Conservation (phyloP, 202 grass and related monocot species). For the Dendrocalamus latiflorus region DNA sequence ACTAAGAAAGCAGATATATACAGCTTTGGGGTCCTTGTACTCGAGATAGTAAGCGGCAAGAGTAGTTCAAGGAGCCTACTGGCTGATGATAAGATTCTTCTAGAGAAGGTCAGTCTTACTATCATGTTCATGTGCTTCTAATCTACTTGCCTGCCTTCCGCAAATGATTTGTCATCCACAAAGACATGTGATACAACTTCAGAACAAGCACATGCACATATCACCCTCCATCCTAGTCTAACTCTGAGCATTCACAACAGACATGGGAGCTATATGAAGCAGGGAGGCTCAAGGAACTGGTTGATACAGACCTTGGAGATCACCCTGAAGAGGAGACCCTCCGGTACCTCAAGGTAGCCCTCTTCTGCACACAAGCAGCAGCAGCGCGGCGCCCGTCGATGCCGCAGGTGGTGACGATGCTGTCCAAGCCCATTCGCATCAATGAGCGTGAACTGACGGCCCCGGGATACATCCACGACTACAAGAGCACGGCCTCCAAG, state of each 20-base stretch:
- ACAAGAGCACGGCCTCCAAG: constrained; percentile 5
- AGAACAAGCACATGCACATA: neutral
- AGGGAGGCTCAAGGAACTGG: constrained; percentile 58
- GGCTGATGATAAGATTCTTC: constrained; percentile 58
- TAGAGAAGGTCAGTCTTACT: constrained; percentile 62
- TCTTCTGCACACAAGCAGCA: constrained; percentile 89
- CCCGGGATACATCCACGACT: no score
- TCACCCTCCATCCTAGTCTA: neutral
- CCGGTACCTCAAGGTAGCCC: constrained; percentile 9
- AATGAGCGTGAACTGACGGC: no score
- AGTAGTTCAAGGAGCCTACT: constrained; percentile 66
- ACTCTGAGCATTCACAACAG: constrained; percentile 41
- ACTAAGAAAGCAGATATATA: constrained; percentile 96
- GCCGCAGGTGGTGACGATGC: no score
- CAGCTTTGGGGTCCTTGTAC: constrained; percentile 89
- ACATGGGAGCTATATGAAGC: constrained; percentile 67
- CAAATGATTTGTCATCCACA: neutral
- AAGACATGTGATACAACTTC: neutral
- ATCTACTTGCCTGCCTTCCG: neutral
- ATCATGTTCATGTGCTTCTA: neutral
- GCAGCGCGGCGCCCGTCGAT: no score
- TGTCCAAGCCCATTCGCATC: no score
- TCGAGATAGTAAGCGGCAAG: no score
- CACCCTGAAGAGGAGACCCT: constrained; percentile 30
- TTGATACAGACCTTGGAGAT: constrained; percentile 39